Evolutionary conservation across 495 filamentous ascomycete genomes (phyloP).

Genomic region (Tetracladium setigerum): DNA sequence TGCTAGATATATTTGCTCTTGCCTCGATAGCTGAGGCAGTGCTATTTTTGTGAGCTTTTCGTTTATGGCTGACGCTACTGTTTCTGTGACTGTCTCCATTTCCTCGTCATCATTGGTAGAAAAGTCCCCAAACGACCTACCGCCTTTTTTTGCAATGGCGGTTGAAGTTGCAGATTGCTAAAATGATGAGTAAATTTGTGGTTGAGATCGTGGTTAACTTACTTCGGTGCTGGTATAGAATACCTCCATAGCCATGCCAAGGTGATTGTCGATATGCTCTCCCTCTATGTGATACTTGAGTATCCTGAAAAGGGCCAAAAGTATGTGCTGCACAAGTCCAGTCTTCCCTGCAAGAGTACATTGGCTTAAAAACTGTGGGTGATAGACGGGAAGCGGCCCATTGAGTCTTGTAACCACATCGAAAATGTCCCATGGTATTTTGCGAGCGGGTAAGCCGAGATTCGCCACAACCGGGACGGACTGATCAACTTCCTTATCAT

Average conservation of each 20-base stretch:
- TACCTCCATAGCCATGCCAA: slow-evolving; percentile 64
- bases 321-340: slow-evolving; percentile 61
- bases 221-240: slow-evolving; percentile 45
- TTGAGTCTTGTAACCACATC: slow-evolving; percentile 76
- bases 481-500: slow-evolving; percentile 64
- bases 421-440: slow-evolving; percentile 56
- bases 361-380: slow-evolving; percentile 87
- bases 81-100: slow-evolving; percentile 61
- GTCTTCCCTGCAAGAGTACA: slow-evolving; percentile 79
- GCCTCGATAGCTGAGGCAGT: slow-evolving; percentile 77
- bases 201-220: neutral
- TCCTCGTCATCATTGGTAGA: slow-evolving; percentile 44
- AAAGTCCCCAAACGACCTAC: slow-evolving; percentile 46
- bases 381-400: slow-evolving; percentile 83
- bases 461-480: slow-evolving; percentile 54
- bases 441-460: slow-evolving; percentile 50
- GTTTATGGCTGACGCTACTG: slow-evolving; percentile 61
- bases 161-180: slow-evolving; percentile 30
- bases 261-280: slow-evolving; percentile 71
- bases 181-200: slow-evolving; percentile 21
- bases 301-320: slow-evolving; percentile 67
- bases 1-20: slow-evolving; percentile 82
- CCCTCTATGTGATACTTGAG: slow-evolving; percentile 80
- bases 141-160: slow-evolving; percentile 39
- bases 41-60: slow-evolving; percentile 67